phyloP scores from a whole-genome alignment of 352 stramenopile genomes.

The Phytopythium helicoides region DNA sequence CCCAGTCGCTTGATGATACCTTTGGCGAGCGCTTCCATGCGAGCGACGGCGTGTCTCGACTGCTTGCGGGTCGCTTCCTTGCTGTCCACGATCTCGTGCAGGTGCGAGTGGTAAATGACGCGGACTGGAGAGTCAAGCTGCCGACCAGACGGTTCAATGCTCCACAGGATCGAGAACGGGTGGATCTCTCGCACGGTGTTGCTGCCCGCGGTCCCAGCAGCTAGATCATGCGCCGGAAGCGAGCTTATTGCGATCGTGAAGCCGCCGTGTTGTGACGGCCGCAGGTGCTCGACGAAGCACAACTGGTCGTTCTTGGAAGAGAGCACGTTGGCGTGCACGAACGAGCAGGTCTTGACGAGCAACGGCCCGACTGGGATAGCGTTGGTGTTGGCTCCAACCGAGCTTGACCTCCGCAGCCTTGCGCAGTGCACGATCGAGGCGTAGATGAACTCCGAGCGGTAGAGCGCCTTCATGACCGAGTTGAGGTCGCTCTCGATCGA shows the following conservation, averaged over 20 bases:
- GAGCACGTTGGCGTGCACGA: constrained; percentile 26
- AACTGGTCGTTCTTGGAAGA: constrained; percentile 37
- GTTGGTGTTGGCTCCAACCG: too few relatives aligned
- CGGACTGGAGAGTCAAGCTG: constrained; percentile 16
- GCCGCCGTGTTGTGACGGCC: constrained; percentile 16
- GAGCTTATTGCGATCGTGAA: constrained; percentile 28
- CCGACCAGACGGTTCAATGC: constrained; percentile 18
- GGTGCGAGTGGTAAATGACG: constrained; percentile 19
- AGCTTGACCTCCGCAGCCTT: constrained; percentile 5
- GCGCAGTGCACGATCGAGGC: constrained; percentile 30
- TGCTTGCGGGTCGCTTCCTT: background rate
- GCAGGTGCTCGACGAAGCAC: too few relatives aligned
- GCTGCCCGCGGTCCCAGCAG: constrained; percentile 21
- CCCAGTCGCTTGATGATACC: constrained; percentile 18
- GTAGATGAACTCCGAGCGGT: constrained; percentile 46
- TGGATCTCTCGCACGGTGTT: constrained; percentile 25
- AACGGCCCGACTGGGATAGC: too few relatives aligned
- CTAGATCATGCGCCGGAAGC: constrained; percentile 17
- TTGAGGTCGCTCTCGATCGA: constrained; percentile 35
- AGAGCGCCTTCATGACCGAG: constrained; percentile 29
- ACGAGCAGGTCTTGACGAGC: constrained; percentile 32
- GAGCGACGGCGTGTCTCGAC: constrained; percentile 12
- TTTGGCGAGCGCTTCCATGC: constrained; percentile 19
- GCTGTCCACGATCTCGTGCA: constrained; percentile 12
- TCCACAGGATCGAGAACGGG: constrained; percentile 16